phyloP scores from a whole-genome alignment of 2,329 filamentous ascomycete genomes.

The Hymenoscyphus occultus region DNA sequence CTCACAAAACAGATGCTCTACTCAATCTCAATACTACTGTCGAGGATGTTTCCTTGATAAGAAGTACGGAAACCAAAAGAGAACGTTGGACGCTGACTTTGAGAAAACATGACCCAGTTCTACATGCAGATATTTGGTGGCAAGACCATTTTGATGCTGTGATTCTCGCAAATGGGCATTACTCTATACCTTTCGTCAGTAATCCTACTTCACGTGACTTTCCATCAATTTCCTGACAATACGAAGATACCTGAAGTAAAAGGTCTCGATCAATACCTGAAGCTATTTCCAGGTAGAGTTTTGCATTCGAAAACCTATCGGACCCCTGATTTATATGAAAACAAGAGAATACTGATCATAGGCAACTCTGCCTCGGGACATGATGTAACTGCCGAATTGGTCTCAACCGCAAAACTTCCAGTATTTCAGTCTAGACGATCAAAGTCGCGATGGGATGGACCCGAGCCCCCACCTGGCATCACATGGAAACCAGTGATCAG shows the following conservation, averaged over 20 bases:
- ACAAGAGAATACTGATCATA: constrained; percentile 74
- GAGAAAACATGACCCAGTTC: constrained; percentile 44
- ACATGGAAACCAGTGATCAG: constrained; percentile 53
- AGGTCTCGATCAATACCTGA: constrained; percentile 57
- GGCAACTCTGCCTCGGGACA: constrained; percentile 82
- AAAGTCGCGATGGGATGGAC: constrained; percentile 49
- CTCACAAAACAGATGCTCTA: constrained; percentile 45
- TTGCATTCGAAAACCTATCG: constrained; percentile 79
- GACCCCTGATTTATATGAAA: constrained; percentile 55
- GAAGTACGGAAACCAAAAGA: constrained; percentile 5
- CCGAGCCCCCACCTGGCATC: constrained; percentile 45
- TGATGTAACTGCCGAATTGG: constrained; percentile 69
- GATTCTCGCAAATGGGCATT: constrained; percentile 72
- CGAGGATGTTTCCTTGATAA: constrained; percentile 44
- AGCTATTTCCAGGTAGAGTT: constrained; percentile 56
- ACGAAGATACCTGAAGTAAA: constrained; percentile 53
- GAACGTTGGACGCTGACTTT: constrained; percentile 48
- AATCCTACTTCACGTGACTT: background rate
- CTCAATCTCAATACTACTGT: constrained; percentile 51
- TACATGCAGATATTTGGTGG: constrained; percentile 52
- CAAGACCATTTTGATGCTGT: constrained; percentile 63
- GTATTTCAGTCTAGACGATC: constrained; percentile 53
- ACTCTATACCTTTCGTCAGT: constrained; percentile 61
- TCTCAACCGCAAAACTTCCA: constrained; percentile 40
- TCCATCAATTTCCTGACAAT: background rate